Conservation (phyloP, 2,329 filamentous ascomycete genomes). For the Penicillium decumbens region DNA sequence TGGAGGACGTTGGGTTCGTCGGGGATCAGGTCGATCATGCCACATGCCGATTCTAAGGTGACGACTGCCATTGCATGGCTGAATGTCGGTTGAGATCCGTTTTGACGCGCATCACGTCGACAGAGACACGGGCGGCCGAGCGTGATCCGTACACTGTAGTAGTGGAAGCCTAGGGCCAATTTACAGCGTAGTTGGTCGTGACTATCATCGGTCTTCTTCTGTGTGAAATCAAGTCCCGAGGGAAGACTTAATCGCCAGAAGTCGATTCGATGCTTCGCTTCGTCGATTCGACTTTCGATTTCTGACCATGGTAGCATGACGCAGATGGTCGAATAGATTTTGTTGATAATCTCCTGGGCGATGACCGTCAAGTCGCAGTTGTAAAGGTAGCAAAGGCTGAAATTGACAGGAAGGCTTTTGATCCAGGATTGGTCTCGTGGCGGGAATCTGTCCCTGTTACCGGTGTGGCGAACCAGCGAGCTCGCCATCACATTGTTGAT, state of each 20-base stretch:
- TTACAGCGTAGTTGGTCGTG: slow-evolving; percentile 37
- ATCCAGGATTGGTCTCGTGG: slow-evolving; percentile 33
- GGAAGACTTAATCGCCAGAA: slow-evolving; percentile 40
- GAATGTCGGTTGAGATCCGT: slow-evolving; percentile 29
- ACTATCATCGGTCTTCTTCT: slow-evolving; percentile 30
- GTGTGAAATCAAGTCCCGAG: slow-evolving; percentile 34
- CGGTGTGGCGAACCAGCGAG: slow-evolving; percentile 26
- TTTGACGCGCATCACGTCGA: slow-evolving; percentile 36
- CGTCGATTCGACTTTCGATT: slow-evolving; percentile 39
- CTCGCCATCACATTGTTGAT: slow-evolving; percentile 31
- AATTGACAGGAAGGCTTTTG: slow-evolving; percentile 32
- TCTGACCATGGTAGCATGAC: slow-evolving; percentile 38
- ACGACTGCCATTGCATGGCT: slow-evolving; percentile 39
- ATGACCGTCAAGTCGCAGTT: slow-evolving; percentile 39
- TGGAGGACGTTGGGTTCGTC: slow-evolving; percentile 39
- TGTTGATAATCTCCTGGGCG: slow-evolving; percentile 40
- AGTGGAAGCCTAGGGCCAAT: slow-evolving; percentile 42
- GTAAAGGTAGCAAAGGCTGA: slow-evolving; percentile 39
- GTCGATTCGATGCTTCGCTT: slow-evolving; percentile 37
- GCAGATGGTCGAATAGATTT: slow-evolving; percentile 40
- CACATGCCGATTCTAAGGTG: slow-evolving; percentile 38
- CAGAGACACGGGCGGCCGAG: slow-evolving; percentile 46
- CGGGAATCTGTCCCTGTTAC: slow-evolving; percentile 23
- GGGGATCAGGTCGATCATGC: slow-evolving; percentile 41
- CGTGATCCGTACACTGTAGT: slow-evolving; percentile 43